Percentiles rank a stretch among this genome's conserved stretches.
phyloP scores from a whole-genome alignment of 2,329 filamentous ascomycete genomes.

The Beauveria sp. region DNA sequence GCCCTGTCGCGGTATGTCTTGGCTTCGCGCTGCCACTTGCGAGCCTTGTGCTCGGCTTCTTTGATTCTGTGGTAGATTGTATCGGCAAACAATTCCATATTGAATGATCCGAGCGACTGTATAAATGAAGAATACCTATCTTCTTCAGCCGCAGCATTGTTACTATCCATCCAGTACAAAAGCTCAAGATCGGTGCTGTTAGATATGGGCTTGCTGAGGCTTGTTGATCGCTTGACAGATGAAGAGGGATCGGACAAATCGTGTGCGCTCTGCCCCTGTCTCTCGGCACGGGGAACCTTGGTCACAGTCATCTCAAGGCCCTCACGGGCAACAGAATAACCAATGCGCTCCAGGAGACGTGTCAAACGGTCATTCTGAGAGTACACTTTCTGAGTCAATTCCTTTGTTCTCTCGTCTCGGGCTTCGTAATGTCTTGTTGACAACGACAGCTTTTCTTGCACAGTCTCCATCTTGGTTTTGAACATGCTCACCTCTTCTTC shows the following conservation, averaged over 20 bases:
- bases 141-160: conserved; percentile 58
- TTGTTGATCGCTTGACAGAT: conserved; percentile 47
- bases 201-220: conserved; percentile 45
- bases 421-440: conserved; percentile 55
- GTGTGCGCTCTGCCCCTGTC: conserved; percentile 46
- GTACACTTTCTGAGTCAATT: conserved; percentile 77
- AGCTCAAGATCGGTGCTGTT: conserved; percentile 63
- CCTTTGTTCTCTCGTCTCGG: conserved; percentile 66
- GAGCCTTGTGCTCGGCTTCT: conserved; percentile 85
- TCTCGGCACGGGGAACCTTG: conserved; percentile 56
- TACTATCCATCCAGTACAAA: conserved; percentile 73
- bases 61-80: conserved; percentile 83
- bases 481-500: conserved; percentile 67
- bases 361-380: conserved; percentile 77
- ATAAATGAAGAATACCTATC: conserved; percentile 70
- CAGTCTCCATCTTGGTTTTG: conserved; percentile 54
- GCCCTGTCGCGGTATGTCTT: conserved; percentile 82
- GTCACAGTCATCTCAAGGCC: conserved; percentile 68
- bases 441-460: conserved; percentile 43
- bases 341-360: conserved; percentile 76
- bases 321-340: conserved; percentile 72
- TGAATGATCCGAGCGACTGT: conserved; percentile 65
- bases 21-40: conserved; percentile 88
- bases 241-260: conserved; percentile 49
- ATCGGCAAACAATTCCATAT: conserved; percentile 77